These are phyloP conservation scores for Pseudomonodictys pantanalensis DNA, from an alignment of 495 filamentous ascomycete genomes.

Conservation along the genomic window DNA sequence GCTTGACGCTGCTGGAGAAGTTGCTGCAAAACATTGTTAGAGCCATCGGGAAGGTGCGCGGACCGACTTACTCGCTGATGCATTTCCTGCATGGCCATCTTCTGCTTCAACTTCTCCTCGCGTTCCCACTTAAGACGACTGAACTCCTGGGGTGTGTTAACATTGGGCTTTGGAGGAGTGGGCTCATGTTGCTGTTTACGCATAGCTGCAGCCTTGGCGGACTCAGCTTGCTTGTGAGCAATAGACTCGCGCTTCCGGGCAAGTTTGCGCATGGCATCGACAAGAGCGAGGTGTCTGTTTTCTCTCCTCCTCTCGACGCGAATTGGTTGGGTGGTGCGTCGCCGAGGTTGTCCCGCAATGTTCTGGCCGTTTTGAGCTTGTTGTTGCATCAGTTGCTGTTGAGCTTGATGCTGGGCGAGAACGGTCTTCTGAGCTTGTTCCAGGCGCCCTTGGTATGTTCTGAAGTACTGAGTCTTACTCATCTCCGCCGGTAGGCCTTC, in stretches of 20 bases:
- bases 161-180: slow-evolving; percentile 34
- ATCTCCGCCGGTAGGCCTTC: slow-evolving; percentile 89
- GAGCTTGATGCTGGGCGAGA: slow-evolving; percentile 57
- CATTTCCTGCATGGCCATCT: slow-evolving; percentile 65
- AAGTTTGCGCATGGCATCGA: slow-evolving; percentile 92
- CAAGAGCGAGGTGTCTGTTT: slow-evolving; percentile 76
- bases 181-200: slow-evolving; percentile 44
- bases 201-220: slow-evolving; percentile 43
- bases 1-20: slow-evolving; percentile 27
- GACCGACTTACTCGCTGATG: slow-evolving; percentile 52
- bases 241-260: slow-evolving; percentile 88
- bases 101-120: slow-evolving; percentile 69
- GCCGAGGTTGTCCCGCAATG: slow-evolving; percentile 55
- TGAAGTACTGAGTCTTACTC: slow-evolving; percentile 88
- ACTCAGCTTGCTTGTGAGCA: slow-evolving; percentile 81
- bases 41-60: neutral
- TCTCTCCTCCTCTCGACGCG: slow-evolving; percentile 83
- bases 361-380: slow-evolving; percentile 58
- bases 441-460: slow-evolving; percentile 74
- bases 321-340: slow-evolving; percentile 67
- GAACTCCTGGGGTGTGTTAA: slow-evolving; percentile 80
- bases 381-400: slow-evolving; percentile 56
- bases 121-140: slow-evolving; percentile 83
- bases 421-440: slow-evolving; percentile 72
- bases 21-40: slow-evolving; percentile 4